Evolutionary conservation across 2,329 filamentous ascomycete species (phyloP), one percentile per base, ranked within the genome.

Genomic region (Aspergillus arachidicola): DNA sequence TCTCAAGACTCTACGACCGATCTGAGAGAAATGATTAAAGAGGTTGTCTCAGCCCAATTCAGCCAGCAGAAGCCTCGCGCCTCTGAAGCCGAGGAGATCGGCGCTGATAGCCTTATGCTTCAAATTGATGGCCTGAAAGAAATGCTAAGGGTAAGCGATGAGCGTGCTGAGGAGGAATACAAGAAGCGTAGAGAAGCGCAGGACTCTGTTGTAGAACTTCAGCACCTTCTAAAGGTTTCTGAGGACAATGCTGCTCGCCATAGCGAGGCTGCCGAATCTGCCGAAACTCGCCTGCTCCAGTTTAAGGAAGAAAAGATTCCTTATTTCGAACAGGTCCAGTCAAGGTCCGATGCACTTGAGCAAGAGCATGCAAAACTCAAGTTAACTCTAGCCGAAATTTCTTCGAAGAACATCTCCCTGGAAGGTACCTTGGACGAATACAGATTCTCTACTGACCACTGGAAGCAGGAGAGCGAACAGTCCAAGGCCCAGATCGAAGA

Each of bases 121-220:
- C 87, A 90, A 58, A 84, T 91, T 26, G 80, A 85, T 43, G 89
- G 91, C 51, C 83, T 94, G 1, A 91, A 93, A 73, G 88, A 87
- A 53, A 88, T 88, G 73, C 81, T 92, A 53, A 85, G 85, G 63
- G 78, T 85, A 11, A 86, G 90, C 41, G 88, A 92, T 68, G 82
- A 84, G 41, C 84, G 85, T 61, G 85, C 84, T 1, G 89, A 93
- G 66, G 79, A 86, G 58, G 90, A 94, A 70, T 79, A 89, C 63
- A 81, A 84, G 51, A 79, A 80, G 55, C 87, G 91, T 63, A 86
- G 90, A 59, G 83, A 87, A 38, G 89, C 89, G 1, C 91, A 94
- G 74, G 91, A 94, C 71, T 86, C 87, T 64, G 81, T 92, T 16
- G 86, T 89, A 6, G 90, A 94, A 72, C 84, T 89, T n/a, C 89